Conservation (phyloP, 2,329 filamentous ascomycete species). For the Fusarium verrucosum region DNA sequence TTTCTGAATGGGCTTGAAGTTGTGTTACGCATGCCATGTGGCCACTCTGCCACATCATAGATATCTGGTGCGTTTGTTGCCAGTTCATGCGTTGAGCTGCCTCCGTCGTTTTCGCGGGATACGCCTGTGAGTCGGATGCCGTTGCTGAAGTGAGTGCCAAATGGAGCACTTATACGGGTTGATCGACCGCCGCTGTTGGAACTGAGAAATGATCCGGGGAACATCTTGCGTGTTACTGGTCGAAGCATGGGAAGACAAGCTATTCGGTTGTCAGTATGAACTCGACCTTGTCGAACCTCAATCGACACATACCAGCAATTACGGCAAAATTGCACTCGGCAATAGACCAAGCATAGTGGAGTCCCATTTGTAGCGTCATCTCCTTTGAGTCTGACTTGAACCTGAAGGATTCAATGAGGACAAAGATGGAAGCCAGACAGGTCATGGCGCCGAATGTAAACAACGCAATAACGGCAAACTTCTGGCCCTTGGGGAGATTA, state of each 20-base stretch:
- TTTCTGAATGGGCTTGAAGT: slow-evolving; percentile 34
- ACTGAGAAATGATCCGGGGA: slow-evolving; percentile 33
- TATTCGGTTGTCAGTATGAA: background rate
- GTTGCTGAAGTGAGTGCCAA: slow-evolving; percentile 21
- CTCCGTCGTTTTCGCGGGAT: slow-evolving; percentile 20
- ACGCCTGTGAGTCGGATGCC: slow-evolving; percentile 27
- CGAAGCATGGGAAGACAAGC: slow-evolving; percentile 40
- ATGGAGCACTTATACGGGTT: slow-evolving; percentile 13
- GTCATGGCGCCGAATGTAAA: slow-evolving; percentile 46
- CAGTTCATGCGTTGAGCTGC: slow-evolving; percentile 31
- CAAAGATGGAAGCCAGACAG: slow-evolving; percentile 44
- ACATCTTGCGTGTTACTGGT: slow-evolving; percentile 30
- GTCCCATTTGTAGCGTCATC: slow-evolving; percentile 40
- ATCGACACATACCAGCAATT: slow-evolving; percentile 37
- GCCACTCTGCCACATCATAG: slow-evolving; percentile 26
- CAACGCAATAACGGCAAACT: slow-evolving; percentile 43
- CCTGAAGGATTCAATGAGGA: slow-evolving; percentile 38
- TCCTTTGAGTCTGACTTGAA: slow-evolving; percentile 39
- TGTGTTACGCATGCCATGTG: slow-evolving; percentile 16
- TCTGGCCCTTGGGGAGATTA: slow-evolving; percentile 42
- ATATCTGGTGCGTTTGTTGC: slow-evolving; percentile 13
- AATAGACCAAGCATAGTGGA: slow-evolving; percentile 44
- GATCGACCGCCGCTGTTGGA: slow-evolving; percentile 26
- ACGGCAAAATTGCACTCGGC: slow-evolving; percentile 46
- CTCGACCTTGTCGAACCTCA: background rate